Percentiles rank a stretch among this genome's conserved stretches.
Conservation (phyloP, 2,329 filamentous ascomycete species). For the Talaromyces sp. region DNA sequence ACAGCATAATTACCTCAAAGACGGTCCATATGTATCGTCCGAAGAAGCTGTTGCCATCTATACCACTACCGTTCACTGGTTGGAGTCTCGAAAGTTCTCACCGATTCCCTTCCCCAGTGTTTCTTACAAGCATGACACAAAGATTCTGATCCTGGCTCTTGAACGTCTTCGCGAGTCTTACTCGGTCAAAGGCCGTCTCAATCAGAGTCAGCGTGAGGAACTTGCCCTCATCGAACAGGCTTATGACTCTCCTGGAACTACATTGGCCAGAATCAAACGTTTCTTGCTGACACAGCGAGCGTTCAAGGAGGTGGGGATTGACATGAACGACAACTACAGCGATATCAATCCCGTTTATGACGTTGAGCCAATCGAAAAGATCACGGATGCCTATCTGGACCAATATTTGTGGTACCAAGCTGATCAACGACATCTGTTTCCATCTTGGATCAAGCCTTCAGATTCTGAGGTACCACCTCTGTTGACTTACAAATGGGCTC, state of each 20-base stretch:
- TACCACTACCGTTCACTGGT: constrained; percentile 97
- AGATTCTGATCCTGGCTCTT: constrained; percentile 92
- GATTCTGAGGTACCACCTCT: constrained; percentile 96
- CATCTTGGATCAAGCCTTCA: constrained; percentile 98
- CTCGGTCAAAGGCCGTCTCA: constrained; percentile 93
- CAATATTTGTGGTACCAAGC: constrained; percentile 99
- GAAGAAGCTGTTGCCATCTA: constrained; percentile 99
- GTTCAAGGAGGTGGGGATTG: constrained; percentile 98
- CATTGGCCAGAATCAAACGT: constrained; percentile 91
- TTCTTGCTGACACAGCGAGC: constrained; percentile 95
- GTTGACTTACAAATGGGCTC: constrained; percentile 96
- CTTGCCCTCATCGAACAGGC: constrained; percentile 95
- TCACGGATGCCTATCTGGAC: constrained; percentile 96
- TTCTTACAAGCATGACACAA: constrained; percentile 99
- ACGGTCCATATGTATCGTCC: constrained; percentile 95
- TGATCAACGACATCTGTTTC: constrained; percentile 94
- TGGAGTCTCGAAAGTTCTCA: constrained; percentile 96
- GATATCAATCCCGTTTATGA: constrained; percentile 99
- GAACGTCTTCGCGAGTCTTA: constrained; percentile 93
- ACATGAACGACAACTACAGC: constrained; percentile 99
- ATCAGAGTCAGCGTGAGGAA: constrained; percentile 96
- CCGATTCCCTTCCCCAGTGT: constrained; percentile 98
- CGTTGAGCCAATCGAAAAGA: constrained; percentile 98
- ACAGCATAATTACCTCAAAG: constrained; percentile 99
- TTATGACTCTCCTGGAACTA: constrained; percentile 96